Percentiles rank a stretch among this genome's conserved stretches.
phyloP scores from a whole-genome alignment of 768 basidiomycete species.

The Peribolospora baueri region DNA sequence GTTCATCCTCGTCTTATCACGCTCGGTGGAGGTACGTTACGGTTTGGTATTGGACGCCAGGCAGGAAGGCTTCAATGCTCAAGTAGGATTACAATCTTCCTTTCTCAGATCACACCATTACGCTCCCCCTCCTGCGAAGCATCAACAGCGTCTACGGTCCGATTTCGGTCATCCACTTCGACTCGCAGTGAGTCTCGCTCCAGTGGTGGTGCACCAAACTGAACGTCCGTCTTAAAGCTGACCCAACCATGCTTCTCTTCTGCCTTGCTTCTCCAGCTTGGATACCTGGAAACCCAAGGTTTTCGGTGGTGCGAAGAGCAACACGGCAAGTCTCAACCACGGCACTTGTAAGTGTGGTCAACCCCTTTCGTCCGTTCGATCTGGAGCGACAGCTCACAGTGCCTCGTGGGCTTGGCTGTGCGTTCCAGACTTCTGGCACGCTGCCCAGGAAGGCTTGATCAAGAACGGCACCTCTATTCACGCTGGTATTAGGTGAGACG shows the following conservation, averaged over 20 bases:
- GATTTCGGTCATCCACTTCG: conserved; percentile 6
- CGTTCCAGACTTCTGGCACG: conserved; percentile 34
- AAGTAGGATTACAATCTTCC: not conserved
- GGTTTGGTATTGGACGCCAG: too few species aligned
- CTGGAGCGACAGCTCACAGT: too few species aligned
- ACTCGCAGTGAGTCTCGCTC: too few species aligned
- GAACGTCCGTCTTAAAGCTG: not conserved
- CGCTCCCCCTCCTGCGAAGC: conserved; percentile 8
- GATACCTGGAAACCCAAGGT: not conserved
- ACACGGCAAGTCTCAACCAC: conserved; percentile 1
- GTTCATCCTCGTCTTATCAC: conserved; percentile 4
- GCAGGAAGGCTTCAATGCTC: too few species aligned
- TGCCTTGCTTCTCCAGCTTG: not conserved
- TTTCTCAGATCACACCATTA: conserved; percentile 5
- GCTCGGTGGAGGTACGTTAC: not conserved
- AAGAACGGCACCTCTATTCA: conserved; percentile 43
- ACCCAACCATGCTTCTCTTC: too few species aligned
- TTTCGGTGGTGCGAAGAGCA: not conserved
- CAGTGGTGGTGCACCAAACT: too few species aligned
- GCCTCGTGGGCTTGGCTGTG: not conserved
- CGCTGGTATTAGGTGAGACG: conserved; percentile 36
- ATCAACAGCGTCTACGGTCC: conserved; percentile 9
- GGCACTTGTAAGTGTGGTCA: not conserved
- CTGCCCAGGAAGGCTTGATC: conserved; percentile 53
- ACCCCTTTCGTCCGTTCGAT: too few species aligned